A percentile compares a stretch with the other conserved stretches of the same genome.
phyloP scores from a whole-genome alignment of 140 eudicot genomes.

The Senecio squalidus region DNA sequence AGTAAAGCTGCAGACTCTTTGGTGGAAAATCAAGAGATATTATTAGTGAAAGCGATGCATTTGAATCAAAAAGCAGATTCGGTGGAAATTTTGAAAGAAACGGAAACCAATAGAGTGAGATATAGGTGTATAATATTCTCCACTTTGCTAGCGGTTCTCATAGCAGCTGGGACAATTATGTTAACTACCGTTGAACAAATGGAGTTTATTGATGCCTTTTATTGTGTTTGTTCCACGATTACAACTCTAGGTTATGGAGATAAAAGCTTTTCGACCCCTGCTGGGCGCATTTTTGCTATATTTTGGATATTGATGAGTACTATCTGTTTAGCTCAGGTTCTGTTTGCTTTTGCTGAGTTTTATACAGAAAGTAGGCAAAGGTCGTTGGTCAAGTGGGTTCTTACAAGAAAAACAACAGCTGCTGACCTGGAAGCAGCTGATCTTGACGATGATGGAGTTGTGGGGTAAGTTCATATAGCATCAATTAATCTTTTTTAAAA shows the following conservation, averaged over 20 bases:
- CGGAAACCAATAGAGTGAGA: constrained; percentile 56
- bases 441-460: constrained; percentile 73
- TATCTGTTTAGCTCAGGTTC: constrained; percentile 80
- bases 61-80: constrained; percentile 40
- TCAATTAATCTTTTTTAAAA: too few species aligned
- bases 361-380: constrained; percentile 63
- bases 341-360: constrained; percentile 73
- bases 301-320: constrained; percentile 90
- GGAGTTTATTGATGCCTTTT: constrained; percentile 71
- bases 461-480: constrained; percentile 72
- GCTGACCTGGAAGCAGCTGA: constrained; percentile 93
- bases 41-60: constrained; percentile 71
- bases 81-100: constrained; percentile 48
- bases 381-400: constrained; percentile 57
- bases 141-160: constrained; percentile 44
- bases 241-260: constrained; percentile 94
- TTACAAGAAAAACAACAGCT: constrained; percentile 57
- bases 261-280: constrained; percentile 75
- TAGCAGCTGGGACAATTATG: constrained; percentile 56
- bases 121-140: constrained; percentile 55
- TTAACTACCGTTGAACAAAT: constrained; percentile 53
- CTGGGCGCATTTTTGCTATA: constrained; percentile 86
- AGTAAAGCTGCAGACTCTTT: constrained; percentile 82
- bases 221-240: constrained; percentile 83
- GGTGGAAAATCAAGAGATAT: constrained; percentile 86